Base-by-base conservation (phyloP, 257 asterid species). In the Prunella vulgaris region DNA sequence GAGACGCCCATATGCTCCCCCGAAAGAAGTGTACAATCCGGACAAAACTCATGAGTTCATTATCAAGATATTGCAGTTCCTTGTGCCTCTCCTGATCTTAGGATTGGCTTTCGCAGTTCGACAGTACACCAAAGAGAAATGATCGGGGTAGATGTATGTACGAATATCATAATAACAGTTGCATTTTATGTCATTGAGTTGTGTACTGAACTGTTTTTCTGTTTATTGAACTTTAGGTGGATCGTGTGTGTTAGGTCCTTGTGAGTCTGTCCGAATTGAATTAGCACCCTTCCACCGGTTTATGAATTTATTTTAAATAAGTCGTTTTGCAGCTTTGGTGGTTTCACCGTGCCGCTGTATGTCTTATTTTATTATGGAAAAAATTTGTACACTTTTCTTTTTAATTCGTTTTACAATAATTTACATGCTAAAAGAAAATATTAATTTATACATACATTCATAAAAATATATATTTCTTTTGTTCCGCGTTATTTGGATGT, bases 21-120 rank as follows among this genome's bases (percentile, higher is more conserved):
- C 86, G 84, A 5, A 76, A 68, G 44, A 79, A 84, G 73, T 68
- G 3, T 73, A 78, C 75, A 84, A 77, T n/a, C 86, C 80, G 0
- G 85, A 83, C 84, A 86, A 84, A 83, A 76, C 84, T 22, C 73
- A 90, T 1, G 95, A 84, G 42, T 83, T 87, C 60, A 68, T 83
- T 63, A 83, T 83, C 74, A 90, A 90, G 90, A 78, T 84, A 73
- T 69, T 88, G 74, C 97, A 88, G 84, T 81, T 90, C 76, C 76
- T 93, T 22, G 87, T 90, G 68, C 97, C 97, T 64, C 77, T 93
- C 75, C 10, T 88, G 78, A 88, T 93, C 79, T 37, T 93, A 82
- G 93, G 93, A 2, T 63, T 87, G 81, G 98, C 95, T 42, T 85
- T 86, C 15, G 82, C 82, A 10, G 93, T 90, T 60, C 87, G 93